Conservation (phyloP, 2,329 filamentous ascomycete species). For the Xylariaceae sp. region DNA sequence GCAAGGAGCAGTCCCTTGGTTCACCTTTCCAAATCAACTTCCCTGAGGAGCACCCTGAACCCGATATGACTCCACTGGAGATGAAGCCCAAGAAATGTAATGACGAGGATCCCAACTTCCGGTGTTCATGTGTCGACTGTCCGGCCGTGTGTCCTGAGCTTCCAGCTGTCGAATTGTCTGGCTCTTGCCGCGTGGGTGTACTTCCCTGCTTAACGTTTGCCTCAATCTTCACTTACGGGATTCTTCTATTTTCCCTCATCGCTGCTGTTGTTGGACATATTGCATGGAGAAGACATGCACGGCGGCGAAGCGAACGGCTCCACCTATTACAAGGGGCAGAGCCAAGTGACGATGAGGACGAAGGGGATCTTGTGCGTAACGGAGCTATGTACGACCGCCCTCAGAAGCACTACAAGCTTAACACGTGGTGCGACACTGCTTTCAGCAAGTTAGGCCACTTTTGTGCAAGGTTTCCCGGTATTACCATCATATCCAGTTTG, state of each 20-base stretch:
- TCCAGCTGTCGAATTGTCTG: slow-evolving; percentile 71
- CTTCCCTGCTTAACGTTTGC: slow-evolving; percentile 95
- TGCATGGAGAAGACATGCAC: slow-evolving; percentile 74
- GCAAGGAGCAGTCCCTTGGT: slow-evolving; percentile 87
- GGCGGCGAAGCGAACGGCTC: slow-evolving; percentile 80
- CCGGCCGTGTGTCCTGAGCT: slow-evolving; percentile 83
- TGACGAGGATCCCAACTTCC: slow-evolving; percentile 81
- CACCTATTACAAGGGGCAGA: slow-evolving; percentile 83
- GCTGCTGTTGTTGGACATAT: slow-evolving; percentile 74
- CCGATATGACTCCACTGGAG: slow-evolving; percentile 72
- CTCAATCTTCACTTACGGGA: slow-evolving; percentile 83
- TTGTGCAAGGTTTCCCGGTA: slow-evolving; percentile 81
- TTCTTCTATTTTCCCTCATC: slow-evolving; percentile 72
- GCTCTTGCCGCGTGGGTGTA: slow-evolving; percentile 80
- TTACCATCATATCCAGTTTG: slow-evolving; percentile 81
- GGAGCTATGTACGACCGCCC: slow-evolving; percentile 80
- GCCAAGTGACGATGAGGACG: slow-evolving; percentile 91
- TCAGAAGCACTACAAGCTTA: slow-evolving; percentile 79
- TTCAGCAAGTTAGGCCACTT: slow-evolving; percentile 82
- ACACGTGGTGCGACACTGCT: slow-evolving; percentile 78
- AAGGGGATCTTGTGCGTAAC: slow-evolving; percentile 81
- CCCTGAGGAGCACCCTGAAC: slow-evolving; percentile 65
- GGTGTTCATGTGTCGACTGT: slow-evolving; percentile 94
- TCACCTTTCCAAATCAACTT: slow-evolving; percentile 99
- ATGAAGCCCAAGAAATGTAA: slow-evolving; percentile 87